Percentiles rank a stretch among this genome's conserved stretches.
phyloP scores from a whole-genome alignment of 345 rosid genomes.

The Gossypium bickii region DNA sequence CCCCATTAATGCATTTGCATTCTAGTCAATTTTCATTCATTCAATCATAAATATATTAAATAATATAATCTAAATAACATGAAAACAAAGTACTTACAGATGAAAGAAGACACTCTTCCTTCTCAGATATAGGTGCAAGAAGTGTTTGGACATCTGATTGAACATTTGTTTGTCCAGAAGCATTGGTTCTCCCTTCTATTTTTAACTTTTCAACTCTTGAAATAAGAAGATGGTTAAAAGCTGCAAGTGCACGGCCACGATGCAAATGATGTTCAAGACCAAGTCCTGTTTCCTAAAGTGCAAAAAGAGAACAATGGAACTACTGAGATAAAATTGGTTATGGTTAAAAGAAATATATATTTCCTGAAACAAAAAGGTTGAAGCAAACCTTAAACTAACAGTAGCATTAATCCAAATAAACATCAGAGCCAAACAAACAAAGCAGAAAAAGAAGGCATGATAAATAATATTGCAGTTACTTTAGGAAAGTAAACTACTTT shows the following conservation, averaged over 20 bases:
- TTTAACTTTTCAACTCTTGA: conserved; percentile 68
- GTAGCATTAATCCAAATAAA: neutral
- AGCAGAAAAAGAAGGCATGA: neutral
- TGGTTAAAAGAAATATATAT: neutral
- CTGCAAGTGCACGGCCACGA: conserved; percentile 97
- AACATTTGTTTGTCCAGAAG: conserved; percentile 61
- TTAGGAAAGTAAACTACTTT: neutral
- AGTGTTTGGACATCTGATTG: conserved; percentile 87
- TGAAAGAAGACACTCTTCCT: conserved; percentile 72
- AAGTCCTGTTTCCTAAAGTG: conserved; percentile 68
- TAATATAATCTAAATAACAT: conserved; percentile 1
- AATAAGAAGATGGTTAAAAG: conserved; percentile 76
- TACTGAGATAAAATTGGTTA: neutral
- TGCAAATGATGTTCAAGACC: conserved; percentile 91
- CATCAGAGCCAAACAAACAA: neutral
- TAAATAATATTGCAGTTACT: neutral
- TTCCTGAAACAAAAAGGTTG: conserved; percentile 5
- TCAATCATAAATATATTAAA: conserved; percentile 15
- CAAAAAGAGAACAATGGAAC: conserved; percentile 14
- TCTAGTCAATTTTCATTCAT: neutral
- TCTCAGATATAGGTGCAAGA: conserved; percentile 63
- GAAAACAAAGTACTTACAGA: conserved; percentile 55
- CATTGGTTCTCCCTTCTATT: conserved; percentile 48
- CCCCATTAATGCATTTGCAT: neutral
- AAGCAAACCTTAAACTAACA: neutral